phyloP scores from a whole-genome alignment of 495 filamentous ascomycete species.

The Aspergillus avenaceus region DNA sequence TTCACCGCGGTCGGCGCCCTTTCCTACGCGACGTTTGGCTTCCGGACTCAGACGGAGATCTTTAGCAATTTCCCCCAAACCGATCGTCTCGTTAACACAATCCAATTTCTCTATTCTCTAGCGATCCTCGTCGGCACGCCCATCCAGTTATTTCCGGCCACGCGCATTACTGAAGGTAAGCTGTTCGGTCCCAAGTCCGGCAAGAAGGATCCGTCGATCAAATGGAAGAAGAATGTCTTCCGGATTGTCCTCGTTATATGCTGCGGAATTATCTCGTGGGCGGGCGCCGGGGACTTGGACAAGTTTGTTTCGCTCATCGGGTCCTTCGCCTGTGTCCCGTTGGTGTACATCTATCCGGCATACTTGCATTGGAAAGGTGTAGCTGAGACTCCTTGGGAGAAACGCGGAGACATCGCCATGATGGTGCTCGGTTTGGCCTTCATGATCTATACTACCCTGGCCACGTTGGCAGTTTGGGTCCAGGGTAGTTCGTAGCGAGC shows the following conservation, averaged over 20 bases:
- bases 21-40: slow-evolving; percentile 90
- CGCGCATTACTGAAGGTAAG: slow-evolving; percentile 57
- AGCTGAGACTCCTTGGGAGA: slow-evolving; percentile 42
- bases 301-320: slow-evolving; percentile 92
- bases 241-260: slow-evolving; percentile 74
- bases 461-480: slow-evolving; percentile 44
- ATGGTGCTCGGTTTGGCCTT: slow-evolving; percentile 52
- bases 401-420: slow-evolving; percentile 49
- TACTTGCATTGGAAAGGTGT: slow-evolving; percentile 57
- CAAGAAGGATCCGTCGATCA: slow-evolving; percentile 84
- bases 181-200: slow-evolving; percentile 68
- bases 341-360: slow-evolving; percentile 90
- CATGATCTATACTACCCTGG: slow-evolving; percentile 59
- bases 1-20: slow-evolving; percentile 84
- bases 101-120: slow-evolving; percentile 86
- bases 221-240: slow-evolving; percentile 94
- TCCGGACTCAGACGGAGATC: slow-evolving; percentile 83
- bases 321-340: slow-evolving; percentile 88
- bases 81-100: slow-evolving; percentile 78
- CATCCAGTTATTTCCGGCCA: slow-evolving; percentile 90
- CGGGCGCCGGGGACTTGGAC: slow-evolving; percentile 81
- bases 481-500: not conserved
- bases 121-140: slow-evolving; percentile 87
- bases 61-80: slow-evolving; percentile 89
- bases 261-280: slow-evolving; percentile 78